Percentiles rank a stretch among this genome's conserved stretches.
Evolutionary conservation across 495 filamentous ascomycete species (phyloP).

Genomic region (Chaetomidium leptoderma): DNA sequence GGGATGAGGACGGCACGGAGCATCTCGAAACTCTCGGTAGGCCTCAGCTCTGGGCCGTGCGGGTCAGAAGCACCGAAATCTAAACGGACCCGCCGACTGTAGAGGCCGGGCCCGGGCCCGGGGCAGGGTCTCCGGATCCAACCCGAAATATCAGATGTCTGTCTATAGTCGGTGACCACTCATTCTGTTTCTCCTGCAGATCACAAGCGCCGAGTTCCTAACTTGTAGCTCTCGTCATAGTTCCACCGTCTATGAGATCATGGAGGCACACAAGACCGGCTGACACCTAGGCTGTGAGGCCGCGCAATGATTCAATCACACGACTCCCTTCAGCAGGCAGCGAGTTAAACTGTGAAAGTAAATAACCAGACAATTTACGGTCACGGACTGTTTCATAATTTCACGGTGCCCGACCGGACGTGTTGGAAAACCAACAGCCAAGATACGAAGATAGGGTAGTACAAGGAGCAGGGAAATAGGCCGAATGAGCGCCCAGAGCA

Average conservation of each 20-base stretch:
- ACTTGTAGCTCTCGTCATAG: too few species aligned
- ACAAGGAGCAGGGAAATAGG: too few species aligned
- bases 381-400: too few species aligned
- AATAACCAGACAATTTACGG: not conserved
- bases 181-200: not conserved
- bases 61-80: not conserved
- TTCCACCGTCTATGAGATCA: too few species aligned
- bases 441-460: too few species aligned
- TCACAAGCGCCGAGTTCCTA: too few species aligned
- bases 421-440: too few species aligned
- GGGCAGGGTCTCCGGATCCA: not conserved
- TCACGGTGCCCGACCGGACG: too few species aligned
- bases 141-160: not conserved
- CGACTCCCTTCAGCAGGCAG: not conserved
- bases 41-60: conserved; percentile 8
- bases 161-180: not conserved
- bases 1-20: not conserved
- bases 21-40: not conserved
- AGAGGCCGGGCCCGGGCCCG: not conserved
- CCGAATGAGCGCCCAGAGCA: too few species aligned
- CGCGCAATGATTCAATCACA: not conserved
- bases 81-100: not conserved
- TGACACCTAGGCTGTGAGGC: too few species aligned
- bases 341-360: too few species aligned
- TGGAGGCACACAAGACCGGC: not conserved